phyloP scores from a whole-genome alignment of 2,329 filamentous ascomycete species.

The Trichoderma aggressivum region DNA sequence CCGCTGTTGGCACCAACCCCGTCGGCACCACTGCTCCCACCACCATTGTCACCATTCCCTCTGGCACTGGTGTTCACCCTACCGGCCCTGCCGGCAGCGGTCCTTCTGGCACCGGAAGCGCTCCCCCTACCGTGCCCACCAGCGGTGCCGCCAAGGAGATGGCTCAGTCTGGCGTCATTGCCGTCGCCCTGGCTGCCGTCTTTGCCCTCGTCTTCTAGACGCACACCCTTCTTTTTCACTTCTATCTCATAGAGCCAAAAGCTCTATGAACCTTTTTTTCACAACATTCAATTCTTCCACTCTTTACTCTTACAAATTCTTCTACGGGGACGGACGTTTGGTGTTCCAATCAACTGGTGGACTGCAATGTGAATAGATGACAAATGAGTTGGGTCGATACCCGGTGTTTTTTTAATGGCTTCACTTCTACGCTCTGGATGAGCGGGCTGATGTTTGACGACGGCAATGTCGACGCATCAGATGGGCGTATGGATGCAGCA shows the following conservation, averaged over 20 bases:
- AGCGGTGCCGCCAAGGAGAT: slow-evolving; percentile 36
- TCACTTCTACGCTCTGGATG: slow-evolving; percentile 18
- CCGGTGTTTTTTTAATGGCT: slow-evolving; percentile 8
- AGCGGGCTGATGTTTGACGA: slow-evolving; percentile 5
- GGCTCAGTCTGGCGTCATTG: slow-evolving; percentile 40
- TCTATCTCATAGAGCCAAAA: background rate
- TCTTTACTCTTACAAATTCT: slow-evolving; percentile 23
- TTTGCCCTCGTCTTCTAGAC: slow-evolving; percentile 37
- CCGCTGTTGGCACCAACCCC: slow-evolving; percentile 16
- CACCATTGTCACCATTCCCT: slow-evolving; percentile 27
- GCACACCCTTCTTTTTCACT: background rate
- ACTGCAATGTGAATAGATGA: slow-evolving; percentile 15
- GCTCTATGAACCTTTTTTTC: background rate
- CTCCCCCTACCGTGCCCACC: slow-evolving; percentile 24
- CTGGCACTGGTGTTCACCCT: slow-evolving; percentile 9
- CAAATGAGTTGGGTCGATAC: slow-evolving; percentile 15
- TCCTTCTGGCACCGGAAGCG: slow-evolving; percentile 19
- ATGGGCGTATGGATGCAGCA: slow-evolving; percentile 9
- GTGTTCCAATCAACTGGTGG: slow-evolving; percentile 21
- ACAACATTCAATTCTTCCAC: slow-evolving; percentile 15
- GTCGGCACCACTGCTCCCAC: slow-evolving; percentile 24
- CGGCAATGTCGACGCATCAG: background rate
- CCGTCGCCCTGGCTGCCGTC: slow-evolving; percentile 39
- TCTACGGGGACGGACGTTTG: slow-evolving; percentile 32
- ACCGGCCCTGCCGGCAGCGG: slow-evolving; percentile 23